Evolutionary conservation across 1,284 basidiomycete species (phyloP), one percentile per base, ranked within the genome.

Genomic region (Abortiporus biennis): DNA sequence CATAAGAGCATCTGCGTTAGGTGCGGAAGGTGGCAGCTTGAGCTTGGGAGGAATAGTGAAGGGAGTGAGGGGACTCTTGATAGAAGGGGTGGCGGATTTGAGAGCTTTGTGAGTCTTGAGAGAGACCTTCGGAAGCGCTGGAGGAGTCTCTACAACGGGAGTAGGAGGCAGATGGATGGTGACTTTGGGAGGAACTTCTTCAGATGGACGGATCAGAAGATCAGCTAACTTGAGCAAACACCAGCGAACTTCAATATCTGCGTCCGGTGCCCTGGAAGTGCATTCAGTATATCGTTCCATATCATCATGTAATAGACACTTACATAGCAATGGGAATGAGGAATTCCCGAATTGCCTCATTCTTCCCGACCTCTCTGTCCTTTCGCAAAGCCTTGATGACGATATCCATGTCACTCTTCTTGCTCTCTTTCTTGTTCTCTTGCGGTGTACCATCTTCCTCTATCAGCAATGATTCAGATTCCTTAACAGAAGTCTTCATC

Each of bases 221-320:
- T 98, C 95, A 9, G 89, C 92, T 8, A 97, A 70, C 65, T 98
- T 98, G 54, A 99, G 71, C 38, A 97, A 67, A 47, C 87, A 90
- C 78, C 91, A 90, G 27, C 93, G 84, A 35, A 94, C 86, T 65
- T 95, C 89, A 51, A 84, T 72, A 59, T 98, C 94, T 36, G 80
- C 74, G 38, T 82, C 75, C 0, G 82, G 72, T 19, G 80, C 75
- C 29, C 88, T 92, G 51, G 2, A 8, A 39, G 36, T 45, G 27
- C 43, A 38, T 25, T 45, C 48, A 47, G 29, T 17, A 47, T 42
- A 17, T 23, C 23, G 38, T 37, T 15, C 40, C 4, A 22, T 39
- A 11, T 12, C 13, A 15, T 9, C 5, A 19, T 43, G 22, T 11
- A 27, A 34, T 43, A 25, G 48, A 47, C 20, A 43, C 86, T 52